phyloP scores from a whole-genome alignment of 2,329 filamentous ascomycete genomes.

The Chaetomiaceae sp. region DNA sequence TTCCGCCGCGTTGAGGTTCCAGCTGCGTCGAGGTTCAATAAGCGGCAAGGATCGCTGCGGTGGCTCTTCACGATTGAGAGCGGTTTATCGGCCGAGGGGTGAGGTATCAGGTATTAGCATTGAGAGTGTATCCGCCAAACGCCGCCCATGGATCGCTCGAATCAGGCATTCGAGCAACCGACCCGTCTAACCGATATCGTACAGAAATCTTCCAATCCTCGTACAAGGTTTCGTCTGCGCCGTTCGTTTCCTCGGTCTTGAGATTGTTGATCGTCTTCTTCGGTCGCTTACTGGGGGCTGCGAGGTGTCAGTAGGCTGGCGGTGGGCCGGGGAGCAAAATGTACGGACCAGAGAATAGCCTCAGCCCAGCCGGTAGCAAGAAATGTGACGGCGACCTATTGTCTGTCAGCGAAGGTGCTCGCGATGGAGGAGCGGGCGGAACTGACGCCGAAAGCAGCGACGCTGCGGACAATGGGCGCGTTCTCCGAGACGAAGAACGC shows the following conservation, averaged over 20 bases:
- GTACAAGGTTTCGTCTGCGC: not conserved
- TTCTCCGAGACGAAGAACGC: constrained; percentile 60
- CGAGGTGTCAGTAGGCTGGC: not conserved
- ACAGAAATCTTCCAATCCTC: constrained; percentile 5
- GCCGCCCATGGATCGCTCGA: constrained; percentile 13
- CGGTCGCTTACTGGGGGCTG: constrained; percentile 16
- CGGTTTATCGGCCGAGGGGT: not conserved
- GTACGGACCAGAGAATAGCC: constrained; percentile 41
- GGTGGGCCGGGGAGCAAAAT: too few species aligned
- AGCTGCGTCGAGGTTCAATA: too few species aligned
- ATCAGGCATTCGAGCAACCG: not conserved
- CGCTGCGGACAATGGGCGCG: constrained; percentile 57
- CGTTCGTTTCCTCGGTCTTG: not conserved
- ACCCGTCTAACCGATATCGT: constrained; percentile 16
- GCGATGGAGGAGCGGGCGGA: not conserved
- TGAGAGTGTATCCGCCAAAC: constrained; percentile 18
- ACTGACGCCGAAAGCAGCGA: constrained; percentile 57
- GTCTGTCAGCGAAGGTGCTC: not conserved
- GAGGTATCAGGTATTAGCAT: constrained; percentile 8
- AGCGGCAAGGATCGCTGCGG: too few species aligned
- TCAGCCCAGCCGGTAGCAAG: constrained; percentile 57
- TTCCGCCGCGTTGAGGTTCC: too few species aligned
- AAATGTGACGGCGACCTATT: constrained; percentile 53
- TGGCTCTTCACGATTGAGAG: too few species aligned
- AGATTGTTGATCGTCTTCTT: not conserved